Percentiles rank a stretch among this genome's conserved stretches.
Conservation (phyloP, 371 early-diverging fungal species). For the Circinella umbellata region DNA sequence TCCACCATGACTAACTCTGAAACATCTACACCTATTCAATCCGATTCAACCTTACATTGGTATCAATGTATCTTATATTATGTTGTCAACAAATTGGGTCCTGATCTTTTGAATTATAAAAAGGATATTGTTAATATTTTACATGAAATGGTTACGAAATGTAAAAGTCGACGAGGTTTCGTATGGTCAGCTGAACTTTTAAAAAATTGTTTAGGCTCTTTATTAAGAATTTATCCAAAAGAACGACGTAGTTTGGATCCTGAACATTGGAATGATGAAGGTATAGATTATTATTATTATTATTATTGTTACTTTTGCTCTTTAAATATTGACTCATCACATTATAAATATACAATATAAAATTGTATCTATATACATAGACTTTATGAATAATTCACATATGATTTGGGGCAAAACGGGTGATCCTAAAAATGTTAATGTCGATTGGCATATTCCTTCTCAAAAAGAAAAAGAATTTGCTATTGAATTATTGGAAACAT, state of each 20-base stretch:
- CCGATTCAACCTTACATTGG: slow-evolving; percentile 81
- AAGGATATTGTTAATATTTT: slow-evolving; percentile 55
- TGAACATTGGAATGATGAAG: slow-evolving; percentile 56
- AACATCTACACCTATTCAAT: slow-evolving; percentile 61
- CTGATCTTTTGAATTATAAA: slow-evolving; percentile 57
- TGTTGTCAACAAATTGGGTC: slow-evolving; percentile 55
- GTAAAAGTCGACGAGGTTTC: slow-evolving; percentile 71
- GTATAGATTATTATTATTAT: background rate
- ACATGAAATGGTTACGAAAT: slow-evolving; percentile 56
- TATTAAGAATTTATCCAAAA: slow-evolving; percentile 57
- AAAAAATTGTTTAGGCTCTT: slow-evolving; percentile 45
- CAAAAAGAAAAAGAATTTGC: slow-evolving; percentile 72
- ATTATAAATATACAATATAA: too few relatives aligned
- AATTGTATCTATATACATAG: slow-evolving; percentile 21
- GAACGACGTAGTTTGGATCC: slow-evolving; percentile 55
- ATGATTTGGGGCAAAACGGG: slow-evolving; percentile 76
- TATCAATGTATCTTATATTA: slow-evolving; percentile 71
- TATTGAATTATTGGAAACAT: slow-evolving; percentile 60
- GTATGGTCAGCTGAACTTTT: slow-evolving; percentile 74
- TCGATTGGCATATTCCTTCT: slow-evolving; percentile 83
- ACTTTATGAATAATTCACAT: slow-evolving; percentile 65
- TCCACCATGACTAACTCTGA: slow-evolving; percentile 58
- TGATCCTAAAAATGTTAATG: slow-evolving; percentile 53
- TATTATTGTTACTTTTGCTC: too few relatives aligned
- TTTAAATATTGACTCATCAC: too few relatives aligned